phyloP scores from a whole-genome alignment of 345 rosid species.

The Syzygium oleosum region DNA sequence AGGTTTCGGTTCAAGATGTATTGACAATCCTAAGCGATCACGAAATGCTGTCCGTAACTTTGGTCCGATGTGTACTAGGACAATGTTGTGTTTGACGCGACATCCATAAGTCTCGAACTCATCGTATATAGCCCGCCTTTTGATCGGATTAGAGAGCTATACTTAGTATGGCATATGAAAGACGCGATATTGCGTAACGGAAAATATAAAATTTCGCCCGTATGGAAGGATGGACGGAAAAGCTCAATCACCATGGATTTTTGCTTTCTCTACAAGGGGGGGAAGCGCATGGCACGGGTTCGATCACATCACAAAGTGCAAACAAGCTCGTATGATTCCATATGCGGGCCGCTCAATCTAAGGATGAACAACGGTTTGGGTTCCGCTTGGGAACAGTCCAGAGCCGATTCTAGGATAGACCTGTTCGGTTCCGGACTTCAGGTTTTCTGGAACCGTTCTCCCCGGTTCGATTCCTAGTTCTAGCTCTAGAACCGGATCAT shows the following conservation, averaged over 20 bases:
- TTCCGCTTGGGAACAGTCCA: neutral
- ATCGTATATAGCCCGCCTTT: neutral
- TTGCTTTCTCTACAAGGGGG: neutral
- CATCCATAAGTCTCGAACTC: neutral
- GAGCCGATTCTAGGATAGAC: fast-evolving
- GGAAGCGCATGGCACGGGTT: neutral
- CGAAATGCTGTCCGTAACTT: too few species aligned
- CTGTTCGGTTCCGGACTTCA: fast-evolving
- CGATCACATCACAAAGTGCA: neutral
- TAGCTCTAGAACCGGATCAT: neutral
- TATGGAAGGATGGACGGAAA: neutral
- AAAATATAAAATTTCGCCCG: neutral
- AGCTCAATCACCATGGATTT: neutral
- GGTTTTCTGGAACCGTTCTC: neutral
- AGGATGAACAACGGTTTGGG: neutral
- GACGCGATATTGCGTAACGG: fast-evolving
- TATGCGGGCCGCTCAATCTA: neutral
- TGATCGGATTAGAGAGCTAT: neutral
- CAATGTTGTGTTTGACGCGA: neutral
- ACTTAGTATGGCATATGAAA: neutral
- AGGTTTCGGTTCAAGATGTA: neutral
- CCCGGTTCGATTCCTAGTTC: neutral
- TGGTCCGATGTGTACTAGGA: neutral
- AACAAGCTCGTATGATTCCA: neutral
- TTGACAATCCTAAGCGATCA: neutral